Base-by-base conservation (phyloP, 2,329 filamentous ascomycete species). In the Periglandula ipomoeae region DNA sequence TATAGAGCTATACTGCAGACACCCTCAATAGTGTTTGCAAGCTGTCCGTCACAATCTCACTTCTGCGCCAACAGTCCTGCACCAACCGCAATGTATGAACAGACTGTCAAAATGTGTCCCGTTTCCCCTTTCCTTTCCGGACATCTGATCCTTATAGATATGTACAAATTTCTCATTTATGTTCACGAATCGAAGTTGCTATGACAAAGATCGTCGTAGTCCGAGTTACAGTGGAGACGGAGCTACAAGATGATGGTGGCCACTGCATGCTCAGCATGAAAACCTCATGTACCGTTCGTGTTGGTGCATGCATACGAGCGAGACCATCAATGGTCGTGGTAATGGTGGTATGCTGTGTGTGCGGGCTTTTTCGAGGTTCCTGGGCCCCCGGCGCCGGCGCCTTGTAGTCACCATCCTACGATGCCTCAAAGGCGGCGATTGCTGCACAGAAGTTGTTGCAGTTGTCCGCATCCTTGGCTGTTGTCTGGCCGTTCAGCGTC, bases 361-460 rank as follows among this genome's bases (percentile, higher is more conserved):
- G 20, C 32, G 11, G n/a, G 24, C 37, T 38, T 20, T 39, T 17
- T 13, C 11, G 23, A 22, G 44, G 30, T 13, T 15, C 20, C 5
- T 39, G 20, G 11, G 23, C 37, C 17, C 44, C 26, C 11, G 38
- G 37, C n/a, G 30, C 44, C 46, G 40, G 39, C 39, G 34, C 50
- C 11, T 50, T n/a, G 37, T 46, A 6, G 13, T 48, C 51, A 51
- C 30, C 55, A 9, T 51, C 47, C 53, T 58, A 58, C 39, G 56
- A 58, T 48, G 57, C 50, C 44, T 53, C 53, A 61, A 81, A 82
- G 44, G 71, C 58, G 23, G 78, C 77, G 50, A 85, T 65, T 23
- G 79, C 78, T 4, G 78, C 79, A 56, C 81, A 83, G 59, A 82
- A 86, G 56, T 73, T 81, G 64, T 81, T 84, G 49, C 77, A 70